Evolutionary conservation across 2,329 filamentous ascomycete genomes (phyloP), one percentile per base, ranked within the genome.

Genomic region (Cyphellophora attinorum): DNA sequence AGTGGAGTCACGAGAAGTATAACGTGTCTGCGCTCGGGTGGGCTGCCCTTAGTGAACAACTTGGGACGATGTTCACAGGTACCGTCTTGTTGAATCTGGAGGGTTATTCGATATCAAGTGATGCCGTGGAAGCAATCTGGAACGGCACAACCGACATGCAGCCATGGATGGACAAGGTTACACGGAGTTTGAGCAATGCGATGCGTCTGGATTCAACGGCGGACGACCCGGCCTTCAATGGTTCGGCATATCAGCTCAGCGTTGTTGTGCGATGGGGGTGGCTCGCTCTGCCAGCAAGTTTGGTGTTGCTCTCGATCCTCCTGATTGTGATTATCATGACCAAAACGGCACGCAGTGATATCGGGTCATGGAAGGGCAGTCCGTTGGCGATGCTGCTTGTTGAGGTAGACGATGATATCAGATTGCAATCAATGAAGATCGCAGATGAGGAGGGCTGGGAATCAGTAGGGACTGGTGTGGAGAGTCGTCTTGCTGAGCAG

Each of bases 391-490:
- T 39, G 6, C 12, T 41, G 11, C 31, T 39, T 10, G 18, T 33
- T 19, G 30, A 18, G n/a, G 30, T 33, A 15, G 19, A 33, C 14
- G 15, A 18, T 10, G 16, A 62, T 15, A 33, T 25, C 21, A 8
- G 21, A 25, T n/a, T n/a, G n/a, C n/a, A n/a, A n/a, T n/a, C n/a
- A n/a, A n/a, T n/a, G n/a, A n/a, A n/a, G n/a, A n/a, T n/a, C n/a
- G n/a, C n/a, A n/a, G n/a, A n/a, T n/a, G n/a, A n/a, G n/a, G n/a
- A n/a, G n/a, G n/a, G n/a, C n/a, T n/a, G n/a, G n/a, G n/a, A n/a
- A n/a, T n/a, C n/a, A n/a, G n/a, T n/a, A n/a, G n/a, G n/a, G n/a
- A n/a, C n/a, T n/a, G n/a, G n/a, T n/a, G n/a, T n/a, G n/a, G n/a
- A n/a, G n/a, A n/a, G n/a, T n/a, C n/a, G n/a, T n/a, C n/a, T n/a